phyloP scores from a whole-genome alignment of 345 rosid genomes.

The Viola odorata region DNA sequence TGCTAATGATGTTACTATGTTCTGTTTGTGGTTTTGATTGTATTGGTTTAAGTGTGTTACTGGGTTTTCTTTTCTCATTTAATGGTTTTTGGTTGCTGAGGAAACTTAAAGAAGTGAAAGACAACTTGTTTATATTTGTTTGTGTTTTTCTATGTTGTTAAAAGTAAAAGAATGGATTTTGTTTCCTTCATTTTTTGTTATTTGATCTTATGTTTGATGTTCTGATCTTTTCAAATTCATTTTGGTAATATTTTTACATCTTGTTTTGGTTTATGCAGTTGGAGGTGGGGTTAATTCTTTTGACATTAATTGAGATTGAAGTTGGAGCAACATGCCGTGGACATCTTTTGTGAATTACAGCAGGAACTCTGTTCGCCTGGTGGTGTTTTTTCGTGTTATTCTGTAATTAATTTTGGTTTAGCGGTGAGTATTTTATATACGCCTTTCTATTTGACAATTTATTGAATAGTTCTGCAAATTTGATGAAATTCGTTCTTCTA shows the following conservation, averaged over 20 bases:
- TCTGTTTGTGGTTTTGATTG: too few species aligned
- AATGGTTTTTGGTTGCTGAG: too few species aligned
- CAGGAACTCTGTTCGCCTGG: slow-evolving; percentile 60
- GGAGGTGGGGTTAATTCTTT: not conserved
- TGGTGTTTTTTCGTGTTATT: slow-evolving; percentile 69
- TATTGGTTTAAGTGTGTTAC: too few species aligned
- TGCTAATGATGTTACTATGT: too few species aligned
- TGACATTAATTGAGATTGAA: slow-evolving; percentile 14
- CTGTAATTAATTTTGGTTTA: slow-evolving; percentile 45
- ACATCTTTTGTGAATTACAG: slow-evolving; percentile 55
- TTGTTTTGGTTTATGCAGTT: slow-evolving; percentile 22
- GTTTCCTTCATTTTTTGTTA: not conserved
- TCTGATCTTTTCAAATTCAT: slow-evolving; percentile 3
- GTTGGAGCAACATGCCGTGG: slow-evolving; percentile 69
- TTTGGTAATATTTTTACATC: not conserved
- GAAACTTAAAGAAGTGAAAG: too few species aligned
- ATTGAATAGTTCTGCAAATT: too few species aligned
- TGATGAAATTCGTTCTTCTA: too few species aligned
- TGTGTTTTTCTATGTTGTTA: too few species aligned
- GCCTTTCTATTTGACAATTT: not conserved
- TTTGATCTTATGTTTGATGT: not conserved
- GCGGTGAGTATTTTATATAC: slow-evolving; percentile 26
- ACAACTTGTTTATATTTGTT: too few species aligned
- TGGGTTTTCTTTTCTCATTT: too few species aligned
- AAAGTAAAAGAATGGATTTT: too few species aligned